Base-by-base conservation (phyloP, 495 filamentous ascomycete species). In the Penicillium herquei region DNA sequence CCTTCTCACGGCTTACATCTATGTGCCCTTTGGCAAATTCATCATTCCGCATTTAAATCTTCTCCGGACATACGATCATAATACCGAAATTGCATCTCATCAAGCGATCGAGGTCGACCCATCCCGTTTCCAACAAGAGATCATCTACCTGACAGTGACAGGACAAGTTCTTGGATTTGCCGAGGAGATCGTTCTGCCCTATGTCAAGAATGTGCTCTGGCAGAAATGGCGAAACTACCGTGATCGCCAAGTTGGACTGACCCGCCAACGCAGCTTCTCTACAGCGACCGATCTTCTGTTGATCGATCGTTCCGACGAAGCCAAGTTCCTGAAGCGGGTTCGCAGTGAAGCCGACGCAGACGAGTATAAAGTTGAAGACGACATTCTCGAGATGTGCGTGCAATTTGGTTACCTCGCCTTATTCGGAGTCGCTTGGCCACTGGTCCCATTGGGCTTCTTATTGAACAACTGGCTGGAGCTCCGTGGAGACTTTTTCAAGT, bases 391-490 rank as follows among this genome's bases (percentile, higher is more conserved):
- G 64, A 77, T 78, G 74, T 72, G 70, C 55, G 71, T 76, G 4
- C 75, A 78, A 55, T 78, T 76, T 35, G 75, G 93, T 10, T 98
- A 96, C 66, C 78, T 98, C 5, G 86, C 88, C 0, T 78, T 98
- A 3, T 98, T 98, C 70, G 91, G 88, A 6, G 88, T 94, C 0
- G 81, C 96, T 48, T 98, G 94, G 94, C 93, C 94, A 0, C 76
- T 97, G 3, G 90, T 92, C 0, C 83, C 87, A 0, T 78, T 91
- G 39, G 92, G 90, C 0, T 98, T 98, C 79, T 68, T 96, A 6
- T 72, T 92, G 64, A 96, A 96, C 72, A 93, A 97, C 75, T 98
- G 93, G 93, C 69, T 98, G 49, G 93, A 98, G 56, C 78, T 96
- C 12, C 89, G 94, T 31, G 87, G 88, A 7, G 94, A 98, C 59